A percentile compares a stretch with the other conserved stretches of the same genome.
phyloP scores from a whole-genome alignment of 768 basidiomycete species.

The Kwoniella pini region DNA sequence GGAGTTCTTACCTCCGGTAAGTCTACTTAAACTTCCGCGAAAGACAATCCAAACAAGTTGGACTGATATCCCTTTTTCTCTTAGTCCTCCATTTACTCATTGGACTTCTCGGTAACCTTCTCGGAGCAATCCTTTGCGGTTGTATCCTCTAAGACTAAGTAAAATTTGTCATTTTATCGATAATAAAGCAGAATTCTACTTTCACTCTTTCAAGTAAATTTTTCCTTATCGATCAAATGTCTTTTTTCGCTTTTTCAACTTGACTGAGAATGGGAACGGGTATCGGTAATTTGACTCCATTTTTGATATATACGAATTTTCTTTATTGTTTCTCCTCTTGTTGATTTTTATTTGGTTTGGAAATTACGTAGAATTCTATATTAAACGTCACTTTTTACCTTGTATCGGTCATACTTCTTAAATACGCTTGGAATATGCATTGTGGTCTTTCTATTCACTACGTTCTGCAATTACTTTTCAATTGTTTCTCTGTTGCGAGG shows the following conservation, averaged over 20 bases:
- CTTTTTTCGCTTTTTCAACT: no score
- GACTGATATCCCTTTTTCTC: not conserved
- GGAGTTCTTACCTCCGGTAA: constrained; percentile 9
- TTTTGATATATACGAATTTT: no score
- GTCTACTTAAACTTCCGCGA: no score
- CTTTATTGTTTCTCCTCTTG: not conserved
- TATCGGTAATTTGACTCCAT: not conserved
- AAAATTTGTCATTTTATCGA: no score
- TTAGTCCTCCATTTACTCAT: constrained; percentile 11
- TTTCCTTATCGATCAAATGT: not conserved
- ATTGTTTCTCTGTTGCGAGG: no score
- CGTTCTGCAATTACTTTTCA: no score
- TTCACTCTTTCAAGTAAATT: constrained; percentile 14
- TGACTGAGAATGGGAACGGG: no score
- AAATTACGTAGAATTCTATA: not conserved
- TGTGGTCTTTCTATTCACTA: no score
- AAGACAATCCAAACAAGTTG: no score
- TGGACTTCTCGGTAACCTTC: constrained; percentile 7
- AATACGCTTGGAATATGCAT: constrained; percentile 10
- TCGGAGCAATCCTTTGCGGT: constrained; percentile 10
- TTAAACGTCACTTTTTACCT: constrained; percentile 5
- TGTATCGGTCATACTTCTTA: constrained; percentile 16
- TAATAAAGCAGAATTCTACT: not conserved
- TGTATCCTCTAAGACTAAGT: constrained; percentile 11
- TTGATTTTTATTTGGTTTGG: not conserved